These are phyloP conservation scores for Kurtzmaniella fragi DNA, from an alignment of 805 yeast genomes.

Conservation along the genomic window DNA sequence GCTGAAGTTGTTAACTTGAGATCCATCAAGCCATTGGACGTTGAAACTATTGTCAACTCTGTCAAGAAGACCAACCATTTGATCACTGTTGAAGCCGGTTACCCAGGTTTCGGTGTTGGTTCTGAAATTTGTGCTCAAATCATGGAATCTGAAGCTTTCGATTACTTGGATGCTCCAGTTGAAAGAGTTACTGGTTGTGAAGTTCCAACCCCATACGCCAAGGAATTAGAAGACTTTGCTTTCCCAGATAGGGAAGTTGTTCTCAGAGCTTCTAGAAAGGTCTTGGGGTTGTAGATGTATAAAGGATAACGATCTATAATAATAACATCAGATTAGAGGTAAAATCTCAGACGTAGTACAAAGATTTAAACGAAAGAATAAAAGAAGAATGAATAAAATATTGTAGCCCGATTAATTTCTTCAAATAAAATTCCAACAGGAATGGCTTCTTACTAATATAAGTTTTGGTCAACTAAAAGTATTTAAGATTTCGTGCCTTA, in stretches of 20 bases:
- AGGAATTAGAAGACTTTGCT: conserved; percentile 93
- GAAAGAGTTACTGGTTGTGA: conserved; percentile 99
- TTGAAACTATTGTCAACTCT: conserved; percentile 75
- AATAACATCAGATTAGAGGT: neutral
- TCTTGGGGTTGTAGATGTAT: conserved; percentile 54
- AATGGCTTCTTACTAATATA: too few relatives aligned
- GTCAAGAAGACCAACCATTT: conserved; percentile 96
- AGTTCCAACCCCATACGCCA: conserved; percentile 98
- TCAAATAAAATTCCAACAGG: too few relatives aligned
- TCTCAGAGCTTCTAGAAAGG: conserved; percentile 80
- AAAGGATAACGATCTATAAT: neutral
- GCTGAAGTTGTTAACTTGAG: conserved; percentile 95
- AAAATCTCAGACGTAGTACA: too few relatives aligned
- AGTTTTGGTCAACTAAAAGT: too few relatives aligned
- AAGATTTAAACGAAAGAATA: too few relatives aligned
- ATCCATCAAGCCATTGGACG: conserved; percentile 94
- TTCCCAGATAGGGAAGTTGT: conserved; percentile 96
- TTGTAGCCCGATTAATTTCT: too few relatives aligned
- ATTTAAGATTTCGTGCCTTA: too few relatives aligned
- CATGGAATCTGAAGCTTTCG: conserved; percentile 98
- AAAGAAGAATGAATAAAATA: neutral
- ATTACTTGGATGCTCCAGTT: conserved; percentile 96
- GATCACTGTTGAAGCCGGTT: conserved; percentile 94
- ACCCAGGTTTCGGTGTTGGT: conserved; percentile 98
- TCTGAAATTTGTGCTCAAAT: conserved; percentile 96